Evolutionary conservation across 2,329 filamentous ascomycete species (phyloP).

Genomic region (Microcyclospora pomicola): DNA sequence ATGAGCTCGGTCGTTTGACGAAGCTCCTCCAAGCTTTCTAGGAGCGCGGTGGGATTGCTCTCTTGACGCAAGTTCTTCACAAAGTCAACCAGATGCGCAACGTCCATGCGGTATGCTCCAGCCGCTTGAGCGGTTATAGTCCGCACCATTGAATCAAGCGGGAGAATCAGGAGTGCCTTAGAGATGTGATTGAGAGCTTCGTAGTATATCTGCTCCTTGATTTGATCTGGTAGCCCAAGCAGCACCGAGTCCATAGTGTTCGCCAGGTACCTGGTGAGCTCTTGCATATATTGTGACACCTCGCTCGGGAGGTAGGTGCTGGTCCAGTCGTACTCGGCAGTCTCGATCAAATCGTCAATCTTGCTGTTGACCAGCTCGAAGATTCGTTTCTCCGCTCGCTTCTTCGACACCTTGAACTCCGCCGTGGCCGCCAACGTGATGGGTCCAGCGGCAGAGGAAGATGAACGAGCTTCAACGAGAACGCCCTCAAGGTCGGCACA

Average conservation of each 20-base stretch:
- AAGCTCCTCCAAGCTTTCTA: constrained; percentile 81
- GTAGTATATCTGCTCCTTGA: constrained; percentile 96
- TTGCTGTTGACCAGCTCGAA: constrained; percentile 98
- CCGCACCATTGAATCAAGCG: constrained; percentile 64
- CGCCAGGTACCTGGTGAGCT: constrained; percentile 77
- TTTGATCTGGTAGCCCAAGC: constrained; percentile 81
- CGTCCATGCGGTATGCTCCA: constrained; percentile 65
- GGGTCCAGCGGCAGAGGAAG: constrained; percentile 64
- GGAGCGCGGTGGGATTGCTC: constrained; percentile 43
- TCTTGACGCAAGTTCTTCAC: constrained; percentile 64
- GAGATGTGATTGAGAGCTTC: constrained; percentile 86
- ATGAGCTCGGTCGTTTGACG: constrained; percentile 85
- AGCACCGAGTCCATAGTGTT: constrained; percentile 96
- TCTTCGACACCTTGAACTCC: constrained; percentile 78
- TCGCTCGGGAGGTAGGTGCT: constrained; percentile 49
- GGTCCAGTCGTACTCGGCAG: constrained; percentile 91
- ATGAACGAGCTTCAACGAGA: constrained; percentile 71
- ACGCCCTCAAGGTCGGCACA: constrained; percentile 81
- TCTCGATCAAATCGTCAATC: constrained; percentile 94
- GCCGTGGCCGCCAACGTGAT: constrained; percentile 71
- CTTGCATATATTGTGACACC: constrained; percentile 89
- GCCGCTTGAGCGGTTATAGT: constrained; percentile 82
- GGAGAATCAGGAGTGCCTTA: constrained; percentile 43
- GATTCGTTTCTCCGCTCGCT: constrained; percentile 91
- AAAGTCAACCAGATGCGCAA: constrained; percentile 70